These are phyloP conservation scores for Dichotomocladium elegans DNA, from an alignment of 371 early-diverging fungal genomes.

Conservation along the genomic window DNA sequence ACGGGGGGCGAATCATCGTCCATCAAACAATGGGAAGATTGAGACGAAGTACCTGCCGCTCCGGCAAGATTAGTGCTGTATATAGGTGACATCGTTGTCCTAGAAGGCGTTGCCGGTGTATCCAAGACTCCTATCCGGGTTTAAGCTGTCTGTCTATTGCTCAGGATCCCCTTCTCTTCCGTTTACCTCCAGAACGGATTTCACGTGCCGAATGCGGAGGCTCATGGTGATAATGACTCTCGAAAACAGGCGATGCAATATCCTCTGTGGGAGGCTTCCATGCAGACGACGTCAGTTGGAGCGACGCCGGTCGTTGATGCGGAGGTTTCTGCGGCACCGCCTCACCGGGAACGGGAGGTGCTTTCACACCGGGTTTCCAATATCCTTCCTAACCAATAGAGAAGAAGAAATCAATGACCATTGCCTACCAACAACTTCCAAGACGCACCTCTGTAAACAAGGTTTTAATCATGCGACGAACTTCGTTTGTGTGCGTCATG, in stretches of 20 bases:
- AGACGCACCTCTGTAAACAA: constrained; percentile 25
- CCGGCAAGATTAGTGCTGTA: too few relatives aligned
- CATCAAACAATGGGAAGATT: too few relatives aligned
- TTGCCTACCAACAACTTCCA: background rate
- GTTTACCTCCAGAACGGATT: background rate
- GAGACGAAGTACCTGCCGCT: too few relatives aligned
- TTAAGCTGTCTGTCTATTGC: too few relatives aligned
- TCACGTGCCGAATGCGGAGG: constrained; percentile 5
- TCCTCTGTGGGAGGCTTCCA: constrained; percentile 4
- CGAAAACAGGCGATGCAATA: background rate
- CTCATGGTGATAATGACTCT: background rate
- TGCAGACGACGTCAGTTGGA: constrained; percentile 5
- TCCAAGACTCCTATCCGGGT: too few relatives aligned
- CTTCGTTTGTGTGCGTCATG: constrained; percentile 19
- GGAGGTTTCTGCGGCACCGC: background rate
- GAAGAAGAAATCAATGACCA: background rate
- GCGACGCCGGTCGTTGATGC: constrained; percentile 2
- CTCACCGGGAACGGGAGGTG: constrained; percentile 9
- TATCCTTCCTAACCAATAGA: constrained; percentile 6
- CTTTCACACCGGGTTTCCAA: constrained; percentile 6
- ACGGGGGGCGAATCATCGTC: too few relatives aligned
- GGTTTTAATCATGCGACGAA: constrained; percentile 20
- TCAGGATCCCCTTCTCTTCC: background rate
- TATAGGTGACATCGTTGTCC: too few relatives aligned
- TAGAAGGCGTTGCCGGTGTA: too few relatives aligned